Percentiles rank a stretch among this genome's conserved stretches.
Conservation (phyloP, 2,329 filamentous ascomycete genomes). For the Paraphaeosphaeria sporulosa region DNA sequence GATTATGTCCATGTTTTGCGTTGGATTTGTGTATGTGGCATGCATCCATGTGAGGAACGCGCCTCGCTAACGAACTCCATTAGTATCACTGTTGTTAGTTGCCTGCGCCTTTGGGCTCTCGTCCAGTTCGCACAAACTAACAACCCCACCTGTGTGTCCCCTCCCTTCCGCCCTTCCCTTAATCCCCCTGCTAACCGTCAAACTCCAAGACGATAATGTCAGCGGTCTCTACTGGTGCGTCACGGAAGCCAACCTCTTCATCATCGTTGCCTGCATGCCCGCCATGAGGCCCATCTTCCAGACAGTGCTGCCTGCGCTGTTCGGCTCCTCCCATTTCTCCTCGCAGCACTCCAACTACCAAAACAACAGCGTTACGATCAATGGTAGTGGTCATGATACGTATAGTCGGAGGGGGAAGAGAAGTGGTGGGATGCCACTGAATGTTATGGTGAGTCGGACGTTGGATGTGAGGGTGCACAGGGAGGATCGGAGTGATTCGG, state of each 20-base stretch:
- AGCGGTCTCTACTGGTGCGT: conserved; percentile 35
- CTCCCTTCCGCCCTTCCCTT: too few species aligned
- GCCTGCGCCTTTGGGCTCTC: conserved; percentile 30
- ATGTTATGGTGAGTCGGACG: conserved; percentile 28
- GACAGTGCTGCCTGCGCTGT: conserved; percentile 9
- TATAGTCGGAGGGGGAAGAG: too few species aligned
- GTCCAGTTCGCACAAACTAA: conserved; percentile 28
- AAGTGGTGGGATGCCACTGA: conserved; percentile 20
- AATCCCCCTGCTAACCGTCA: too few species aligned
- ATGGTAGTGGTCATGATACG: not conserved
- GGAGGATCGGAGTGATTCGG: conserved; percentile 27
- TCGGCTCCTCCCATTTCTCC: conserved; percentile 5
- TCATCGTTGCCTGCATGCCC: conserved; percentile 39
- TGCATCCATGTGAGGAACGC: not conserved
- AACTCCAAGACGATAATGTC: conserved; percentile 39
- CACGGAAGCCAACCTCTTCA: conserved; percentile 37
- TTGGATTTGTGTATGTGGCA: conserved; percentile 25
- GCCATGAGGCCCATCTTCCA: conserved; percentile 32
- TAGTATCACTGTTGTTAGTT: conserved; percentile 32
- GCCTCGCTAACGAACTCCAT: too few species aligned
- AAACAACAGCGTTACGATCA: conserved; percentile 16
- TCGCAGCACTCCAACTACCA: conserved; percentile 19
- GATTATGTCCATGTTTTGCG: conserved; percentile 39
- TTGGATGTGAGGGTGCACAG: conserved; percentile 32
- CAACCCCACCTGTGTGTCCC: conserved; percentile 34